These are phyloP conservation scores for Lasiosphaeria miniovina DNA, from an alignment of 495 filamentous ascomycete species.

Conservation along the genomic window DNA sequence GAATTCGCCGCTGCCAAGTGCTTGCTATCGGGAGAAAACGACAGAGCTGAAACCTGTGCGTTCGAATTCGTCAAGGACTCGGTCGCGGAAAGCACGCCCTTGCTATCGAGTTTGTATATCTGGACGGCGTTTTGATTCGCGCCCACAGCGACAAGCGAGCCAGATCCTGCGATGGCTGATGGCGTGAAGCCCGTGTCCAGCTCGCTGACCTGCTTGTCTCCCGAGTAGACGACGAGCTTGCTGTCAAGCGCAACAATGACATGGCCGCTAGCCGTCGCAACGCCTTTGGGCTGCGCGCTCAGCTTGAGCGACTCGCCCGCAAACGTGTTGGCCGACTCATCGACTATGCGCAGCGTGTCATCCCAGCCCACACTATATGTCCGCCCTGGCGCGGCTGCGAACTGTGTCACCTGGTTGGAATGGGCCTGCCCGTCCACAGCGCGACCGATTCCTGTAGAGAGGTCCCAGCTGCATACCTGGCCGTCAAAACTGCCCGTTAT, in stretches of 20 bases:
- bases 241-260: constrained; percentile 64
- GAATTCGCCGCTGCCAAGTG: constrained; percentile 77
- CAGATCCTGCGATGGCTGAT: constrained; percentile 65
- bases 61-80: constrained; percentile 51
- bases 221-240: constrained; percentile 62
- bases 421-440: constrained; percentile 75
- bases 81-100: constrained; percentile 33
- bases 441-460: constrained; percentile 60
- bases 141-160: constrained; percentile 68
- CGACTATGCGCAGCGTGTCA: constrained; percentile 81
- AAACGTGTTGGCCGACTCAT: constrained; percentile 52
- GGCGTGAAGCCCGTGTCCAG: constrained; percentile 53
- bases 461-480: constrained; percentile 77
- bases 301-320: constrained; percentile 45
- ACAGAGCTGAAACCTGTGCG: constrained; percentile 60
- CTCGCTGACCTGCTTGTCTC: constrained; percentile 53
- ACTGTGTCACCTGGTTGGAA: constrained; percentile 76
- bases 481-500: constrained; percentile 93
- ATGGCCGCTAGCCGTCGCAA: constrained; percentile 41
- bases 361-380: constrained; percentile 93
- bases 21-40: constrained; percentile 73
- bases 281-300: constrained; percentile 50
- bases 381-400: constrained; percentile 57
- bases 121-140: constrained; percentile 67
- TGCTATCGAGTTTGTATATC: constrained; percentile 56